Conservation (phyloP, 495 filamentous ascomycete genomes). For the Aspergillus incahuasiensis region DNA sequence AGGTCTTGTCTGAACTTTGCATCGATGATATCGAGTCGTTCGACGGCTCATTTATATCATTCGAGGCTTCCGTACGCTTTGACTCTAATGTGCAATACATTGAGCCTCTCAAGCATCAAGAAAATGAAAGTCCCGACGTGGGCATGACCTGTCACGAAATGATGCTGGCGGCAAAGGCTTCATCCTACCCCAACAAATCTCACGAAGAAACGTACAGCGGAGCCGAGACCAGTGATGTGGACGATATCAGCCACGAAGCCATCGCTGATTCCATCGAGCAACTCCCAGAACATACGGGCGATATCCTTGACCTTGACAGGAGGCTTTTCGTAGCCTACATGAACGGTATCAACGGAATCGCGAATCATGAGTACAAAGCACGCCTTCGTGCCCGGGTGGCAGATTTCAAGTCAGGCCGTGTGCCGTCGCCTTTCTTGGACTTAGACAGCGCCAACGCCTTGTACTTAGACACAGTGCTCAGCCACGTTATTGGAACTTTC, state of each 20-base stretch:
- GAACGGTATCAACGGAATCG: constrained; percentile 41
- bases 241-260: constrained; percentile 10
- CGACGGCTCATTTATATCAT: constrained; percentile 41
- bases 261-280: constrained; percentile 20
- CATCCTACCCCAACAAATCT: constrained; percentile 11
- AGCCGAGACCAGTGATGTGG: constrained; percentile 17
- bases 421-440: constrained; percentile 34
- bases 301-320: constrained; percentile 38
- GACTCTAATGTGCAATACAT: constrained; percentile 36
- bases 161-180: constrained; percentile 34
- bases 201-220: constrained; percentile 16
- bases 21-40: constrained; percentile 35
- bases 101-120: constrained; percentile 26
- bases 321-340: constrained; percentile 42
- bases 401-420: constrained; percentile 33
- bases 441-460: constrained; percentile 28
- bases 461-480: constrained; percentile 35
- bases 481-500: constrained; percentile 42
- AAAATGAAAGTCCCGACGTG: constrained; percentile 19
- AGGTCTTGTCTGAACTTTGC: constrained; percentile 28
- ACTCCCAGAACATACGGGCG: constrained; percentile 34
- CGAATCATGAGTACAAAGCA: constrained; percentile 29
- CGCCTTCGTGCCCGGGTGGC: constrained; percentile 34
- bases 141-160: constrained; percentile 44
- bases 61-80: constrained; percentile 39